Base-by-base conservation (phyloP, 2,329 filamentous ascomycete genomes). In the Huntiella bhutanensis region DNA sequence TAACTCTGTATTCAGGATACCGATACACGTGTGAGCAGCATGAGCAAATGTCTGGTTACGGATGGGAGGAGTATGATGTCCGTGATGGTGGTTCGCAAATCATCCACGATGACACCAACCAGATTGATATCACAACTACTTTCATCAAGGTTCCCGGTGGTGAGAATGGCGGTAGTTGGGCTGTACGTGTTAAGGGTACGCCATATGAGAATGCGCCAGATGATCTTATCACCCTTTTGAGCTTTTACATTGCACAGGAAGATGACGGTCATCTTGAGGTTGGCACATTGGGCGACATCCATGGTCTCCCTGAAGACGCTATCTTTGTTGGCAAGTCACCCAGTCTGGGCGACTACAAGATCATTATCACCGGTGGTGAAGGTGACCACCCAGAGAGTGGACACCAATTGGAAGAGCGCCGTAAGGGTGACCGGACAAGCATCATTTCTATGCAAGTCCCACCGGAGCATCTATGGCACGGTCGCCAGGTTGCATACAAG, bases 21-120 rank as follows among this genome's bases (percentile, higher is more conserved):
- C 78, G 91, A 53, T 86, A 94, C 60, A 95, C 91, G 0, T 98
- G 91, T 64, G 91, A 96, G 61, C 91, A 98, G 60, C 75, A 91
- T 60, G 85, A 92, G 59, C 82, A 82, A 53, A 93, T 98, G 72
- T 81, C 77, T 41, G 88, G 88, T 47, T 98, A 98, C 60, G 91
- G 91, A 51, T 98, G 91, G 91, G 87, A 96, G 56, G 84, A 93
- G 59, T 98, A 92, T 60, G 91, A 98, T 62, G 79, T 86, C 16
- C 73, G 91, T 49, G 80, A 71, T 48, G 91, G 91, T 51, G 91
- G 91, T 47, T 70, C 82, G 16, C 85, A 98, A 62, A 82, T 82
- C 1, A 88, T 98, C 50, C 85, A 92, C 58, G 91, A 98, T 60
- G 77, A 79, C 46, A 80, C 75, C 42, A 98, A 98, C 63, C 74